These are phyloP conservation scores for Aleurites moluccanus DNA, from an alignment of 441 rosid genomes.

Conservation along the genomic window DNA sequence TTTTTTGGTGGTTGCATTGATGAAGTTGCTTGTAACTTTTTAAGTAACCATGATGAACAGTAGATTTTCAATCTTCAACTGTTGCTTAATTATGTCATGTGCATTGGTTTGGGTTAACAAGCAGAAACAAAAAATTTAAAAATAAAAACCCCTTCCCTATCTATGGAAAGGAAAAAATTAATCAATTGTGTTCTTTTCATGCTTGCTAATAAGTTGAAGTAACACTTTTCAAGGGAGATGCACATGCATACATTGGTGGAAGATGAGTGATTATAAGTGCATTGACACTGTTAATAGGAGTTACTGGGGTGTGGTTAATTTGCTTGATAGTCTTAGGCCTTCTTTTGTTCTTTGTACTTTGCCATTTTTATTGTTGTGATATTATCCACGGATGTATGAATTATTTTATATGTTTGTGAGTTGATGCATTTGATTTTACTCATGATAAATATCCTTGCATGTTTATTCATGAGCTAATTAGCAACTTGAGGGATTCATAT, in stretches of 20 bases:
- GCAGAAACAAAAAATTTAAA: neutral
- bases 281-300: neutral
- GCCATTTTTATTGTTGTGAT: neutral
- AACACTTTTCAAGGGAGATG: neutral
- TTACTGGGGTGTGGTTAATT: neutral
- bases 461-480: neutral
- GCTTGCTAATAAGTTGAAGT: neutral
- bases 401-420: neutral
- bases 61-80: neutral
- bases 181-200: neutral
- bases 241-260: neutral
- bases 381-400: neutral
- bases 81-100: constrained; percentile 18
- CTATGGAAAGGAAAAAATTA: neutral
- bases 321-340: neutral
- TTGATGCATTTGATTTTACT: constrained; percentile 2
- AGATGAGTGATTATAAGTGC: neutral
- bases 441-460: neutral
- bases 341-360: neutral
- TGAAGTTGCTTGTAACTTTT: constrained; percentile 2
- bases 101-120: constrained; percentile 10
- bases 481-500: neutral
- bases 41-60: constrained; percentile 1
- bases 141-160: neutral
- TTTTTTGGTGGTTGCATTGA: constrained; percentile 3